Conservation (phyloP, 2,329 filamentous ascomycete genomes). For the Teratosphaeria destructans region DNA sequence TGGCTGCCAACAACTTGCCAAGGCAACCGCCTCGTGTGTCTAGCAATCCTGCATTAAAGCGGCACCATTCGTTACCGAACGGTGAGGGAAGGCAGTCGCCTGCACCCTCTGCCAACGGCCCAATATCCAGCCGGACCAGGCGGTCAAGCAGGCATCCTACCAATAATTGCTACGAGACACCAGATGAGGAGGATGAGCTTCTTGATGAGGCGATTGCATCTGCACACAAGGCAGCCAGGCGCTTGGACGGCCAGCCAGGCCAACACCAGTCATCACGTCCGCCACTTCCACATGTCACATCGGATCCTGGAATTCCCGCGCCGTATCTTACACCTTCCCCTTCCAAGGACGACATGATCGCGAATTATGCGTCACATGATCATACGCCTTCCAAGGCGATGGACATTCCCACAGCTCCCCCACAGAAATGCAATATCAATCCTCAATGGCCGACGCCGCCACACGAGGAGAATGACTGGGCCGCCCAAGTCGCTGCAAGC, state of each 20-base stretch:
- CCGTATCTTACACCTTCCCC: constrained; percentile 60
- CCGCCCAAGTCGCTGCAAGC: constrained; percentile 67
- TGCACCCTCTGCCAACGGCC: constrained; percentile 39
- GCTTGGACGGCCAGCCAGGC: constrained; percentile 42
- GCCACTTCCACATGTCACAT: constrained; percentile 51
- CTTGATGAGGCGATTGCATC: constrained; percentile 79
- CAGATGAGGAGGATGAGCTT: constrained; percentile 92
- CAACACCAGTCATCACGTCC: constrained; percentile 26
- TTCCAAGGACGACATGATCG: constrained; percentile 71
- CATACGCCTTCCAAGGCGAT: constrained; percentile 60
- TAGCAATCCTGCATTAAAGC: constrained; percentile 38
- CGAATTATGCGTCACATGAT: constrained; percentile 58
- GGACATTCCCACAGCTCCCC: constrained; percentile 52
- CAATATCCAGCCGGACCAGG: constrained; percentile 70
- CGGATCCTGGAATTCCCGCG: constrained; percentile 45
- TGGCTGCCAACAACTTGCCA: constrained; percentile 23
- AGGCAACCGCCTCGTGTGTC: constrained; percentile 27
- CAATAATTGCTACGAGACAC: constrained; percentile 79
- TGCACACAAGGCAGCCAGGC: constrained; percentile 63
- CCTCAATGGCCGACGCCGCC: constrained; percentile 91
- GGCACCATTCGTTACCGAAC: constrained; percentile 38
- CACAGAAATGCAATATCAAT: constrained; percentile 37
- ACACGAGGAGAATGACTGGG: constrained; percentile 91
- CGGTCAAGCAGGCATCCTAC: constrained; percentile 63
- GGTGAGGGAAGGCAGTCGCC: constrained; percentile 45